Evolutionary conservation across 2,329 filamentous ascomycete genomes (phyloP).

Genomic region (Fusarium longipes): DNA sequence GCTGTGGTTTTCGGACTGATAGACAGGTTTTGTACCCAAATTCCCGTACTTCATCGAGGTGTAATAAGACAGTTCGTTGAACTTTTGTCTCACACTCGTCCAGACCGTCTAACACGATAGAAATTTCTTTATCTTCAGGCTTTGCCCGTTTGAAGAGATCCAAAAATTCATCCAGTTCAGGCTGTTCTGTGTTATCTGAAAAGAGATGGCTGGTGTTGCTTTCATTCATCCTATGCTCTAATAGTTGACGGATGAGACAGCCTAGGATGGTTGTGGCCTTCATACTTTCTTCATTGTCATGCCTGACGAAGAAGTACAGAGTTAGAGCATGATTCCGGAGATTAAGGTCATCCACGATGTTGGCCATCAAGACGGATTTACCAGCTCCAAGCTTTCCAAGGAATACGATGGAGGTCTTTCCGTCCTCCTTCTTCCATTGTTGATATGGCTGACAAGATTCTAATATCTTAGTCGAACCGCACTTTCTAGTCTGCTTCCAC

Average conservation of each 20-base stretch:
- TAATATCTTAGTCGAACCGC: constrained; percentile 49
- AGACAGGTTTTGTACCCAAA: constrained; percentile 1
- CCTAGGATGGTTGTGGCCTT: constrained; percentile 48
- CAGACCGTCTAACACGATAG: constrained; percentile 31
- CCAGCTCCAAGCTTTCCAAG: constrained; percentile 57
- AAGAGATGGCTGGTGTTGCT: background rate
- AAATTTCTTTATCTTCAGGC: background rate
- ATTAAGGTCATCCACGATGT: constrained; percentile 55
- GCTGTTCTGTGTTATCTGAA: fast-evolving
- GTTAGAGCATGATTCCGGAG: background rate
- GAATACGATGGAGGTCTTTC: constrained; percentile 48
- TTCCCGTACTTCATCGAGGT: fast-evolving
- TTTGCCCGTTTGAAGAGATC: background rate
- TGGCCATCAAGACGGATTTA: constrained; percentile 59
- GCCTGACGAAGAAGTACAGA: constrained; percentile 50
- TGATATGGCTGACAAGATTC: constrained; percentile 16
- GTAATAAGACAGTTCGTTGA: background rate
- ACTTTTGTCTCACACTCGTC: constrained; percentile 24
- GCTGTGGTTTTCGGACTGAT: background rate
- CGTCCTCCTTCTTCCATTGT: constrained; percentile 21
- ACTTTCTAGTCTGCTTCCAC: constrained; percentile 57
- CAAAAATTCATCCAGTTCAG: background rate
- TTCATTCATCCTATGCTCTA: fast-evolving
- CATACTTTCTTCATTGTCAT: constrained; percentile 48
- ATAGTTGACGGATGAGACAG: constrained; percentile 52